Percentiles rank a stretch among this genome's conserved stretches.
These are phyloP conservation scores for Globisporangium megalacanthum DNA, from an alignment of 352 stramenopile species.

Conservation along the genomic window DNA sequence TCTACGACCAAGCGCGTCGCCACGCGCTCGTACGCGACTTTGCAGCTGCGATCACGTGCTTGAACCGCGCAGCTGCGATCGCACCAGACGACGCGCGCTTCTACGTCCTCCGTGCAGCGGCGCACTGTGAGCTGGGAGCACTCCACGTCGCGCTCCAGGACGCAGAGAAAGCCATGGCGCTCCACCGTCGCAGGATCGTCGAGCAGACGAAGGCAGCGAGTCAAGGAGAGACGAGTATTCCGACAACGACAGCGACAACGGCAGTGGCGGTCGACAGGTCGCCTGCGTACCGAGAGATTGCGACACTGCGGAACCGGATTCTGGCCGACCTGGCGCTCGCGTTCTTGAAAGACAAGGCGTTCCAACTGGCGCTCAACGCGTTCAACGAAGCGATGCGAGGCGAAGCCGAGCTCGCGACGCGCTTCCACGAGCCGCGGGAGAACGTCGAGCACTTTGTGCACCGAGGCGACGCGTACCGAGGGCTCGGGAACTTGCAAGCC, in stretches of 20 bases:
- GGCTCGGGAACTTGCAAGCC: conserved; percentile 65
- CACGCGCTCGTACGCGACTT: conserved; percentile 50
- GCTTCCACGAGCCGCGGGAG: conserved; percentile 35
- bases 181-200: conserved; percentile 28
- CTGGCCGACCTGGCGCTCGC: conserved; percentile 64
- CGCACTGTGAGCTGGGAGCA: conserved; percentile 56
- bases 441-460: conserved; percentile 62
- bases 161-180: conserved; percentile 50
- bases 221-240: no score
- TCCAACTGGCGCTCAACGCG: conserved; percentile 66
- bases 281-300: conserved; percentile 54
- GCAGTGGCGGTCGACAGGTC: conserved; percentile 25
- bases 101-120: conserved; percentile 62
- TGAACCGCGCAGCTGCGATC: conserved; percentile 64
- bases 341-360: conserved; percentile 51
- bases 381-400: conserved; percentile 76
- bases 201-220: conserved; percentile 4
- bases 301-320: conserved; percentile 66
- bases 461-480: conserved; percentile 68
- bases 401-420: conserved; percentile 38
- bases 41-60: conserved; percentile 50
- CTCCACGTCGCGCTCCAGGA: conserved; percentile 54
- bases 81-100: conserved; percentile 61
- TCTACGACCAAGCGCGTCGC: conserved; percentile 57
- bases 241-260: no score